Conservation (phyloP, 148 eudicot genomes). For the Fagopyrum esculentum region DNA sequence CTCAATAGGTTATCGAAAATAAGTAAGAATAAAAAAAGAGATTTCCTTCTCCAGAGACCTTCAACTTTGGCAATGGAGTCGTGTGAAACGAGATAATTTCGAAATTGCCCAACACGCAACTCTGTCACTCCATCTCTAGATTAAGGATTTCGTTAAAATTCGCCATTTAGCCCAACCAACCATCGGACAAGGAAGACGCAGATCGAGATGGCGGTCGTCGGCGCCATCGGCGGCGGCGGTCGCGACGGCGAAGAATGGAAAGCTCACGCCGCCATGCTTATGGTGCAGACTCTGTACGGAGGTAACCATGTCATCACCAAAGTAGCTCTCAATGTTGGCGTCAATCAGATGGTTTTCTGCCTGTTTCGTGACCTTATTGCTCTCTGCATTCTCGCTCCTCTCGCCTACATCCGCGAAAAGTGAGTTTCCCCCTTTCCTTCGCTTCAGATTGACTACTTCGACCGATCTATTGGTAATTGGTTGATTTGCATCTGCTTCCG, state of each 20-base stretch:
- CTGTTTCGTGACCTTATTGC: conserved; percentile 71
- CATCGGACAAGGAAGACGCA: conserved; percentile 11
- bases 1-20: too few relatives aligned
- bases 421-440: conserved; percentile 22
- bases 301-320: conserved; percentile 89
- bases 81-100: conserved; percentile 1
- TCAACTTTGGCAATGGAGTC: not conserved
- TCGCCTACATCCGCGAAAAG: conserved; percentile 84
- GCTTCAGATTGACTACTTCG: not conserved
- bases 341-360: conserved; percentile 79
- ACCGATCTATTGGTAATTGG: not conserved
- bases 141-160: not conserved
- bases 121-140: not conserved
- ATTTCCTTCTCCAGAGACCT: not conserved
- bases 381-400: conserved; percentile 75
- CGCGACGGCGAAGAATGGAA: conserved; percentile 33
- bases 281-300: conserved; percentile 62
- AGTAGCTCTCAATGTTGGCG: conserved; percentile 72
- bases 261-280: conserved; percentile 63
- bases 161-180: not conserved
- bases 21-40: too few relatives aligned
- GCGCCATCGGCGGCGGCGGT: conserved; percentile 13
- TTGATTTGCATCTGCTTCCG: not conserved
- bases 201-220: conserved; percentile 16
- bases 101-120: not conserved